Conservation (phyloP, 345 rosid genomes). For the Mercurialis annua region DNA sequence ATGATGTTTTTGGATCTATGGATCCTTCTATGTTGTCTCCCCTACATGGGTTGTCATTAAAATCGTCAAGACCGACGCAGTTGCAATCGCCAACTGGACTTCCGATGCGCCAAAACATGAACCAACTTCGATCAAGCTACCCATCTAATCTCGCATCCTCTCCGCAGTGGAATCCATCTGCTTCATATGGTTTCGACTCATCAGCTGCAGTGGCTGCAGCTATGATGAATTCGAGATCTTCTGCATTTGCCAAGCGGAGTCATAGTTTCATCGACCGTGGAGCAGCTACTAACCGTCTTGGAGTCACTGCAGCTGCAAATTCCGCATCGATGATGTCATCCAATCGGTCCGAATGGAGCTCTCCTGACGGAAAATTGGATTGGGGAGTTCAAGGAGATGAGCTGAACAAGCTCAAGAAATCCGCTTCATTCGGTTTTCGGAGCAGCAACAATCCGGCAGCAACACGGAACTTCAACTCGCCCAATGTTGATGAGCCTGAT, state of each 20-base stretch:
- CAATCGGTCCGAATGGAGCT: conserved; percentile 66
- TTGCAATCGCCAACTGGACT: conserved; percentile 62
- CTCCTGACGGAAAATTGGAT: conserved; percentile 75
- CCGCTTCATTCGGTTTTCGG: conserved; percentile 72
- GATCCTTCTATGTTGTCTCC: conserved; percentile 61
- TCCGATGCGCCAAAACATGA: conserved; percentile 65
- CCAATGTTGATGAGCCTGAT: conserved; percentile 65
- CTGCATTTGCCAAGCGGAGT: conserved; percentile 84
- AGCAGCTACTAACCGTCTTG: conserved; percentile 31
- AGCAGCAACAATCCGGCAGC: conserved; percentile 37
- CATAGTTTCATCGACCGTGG: conserved; percentile 85
- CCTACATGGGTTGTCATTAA: conserved; percentile 42
- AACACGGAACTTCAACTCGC: conserved; percentile 21
- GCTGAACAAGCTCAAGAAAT: conserved; percentile 74
- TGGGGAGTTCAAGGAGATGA: conserved; percentile 92
- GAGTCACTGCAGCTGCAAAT: conserved; percentile 44
- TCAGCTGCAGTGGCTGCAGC: conserved; percentile 90
- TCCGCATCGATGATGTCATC: conserved; percentile 47
- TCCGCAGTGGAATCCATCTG: conserved; percentile 45
- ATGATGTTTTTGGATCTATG: conserved; percentile 55
- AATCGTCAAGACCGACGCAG: conserved; percentile 42
- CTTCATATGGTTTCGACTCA: conserved; percentile 63
- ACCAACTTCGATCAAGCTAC: conserved; percentile 63
- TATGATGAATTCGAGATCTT: conserved; percentile 83
- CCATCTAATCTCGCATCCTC: conserved; percentile 50